These are phyloP conservation scores for Blastobotrys attinorum DNA, from an alignment of 805 yeast species.

Conservation along the genomic window DNA sequence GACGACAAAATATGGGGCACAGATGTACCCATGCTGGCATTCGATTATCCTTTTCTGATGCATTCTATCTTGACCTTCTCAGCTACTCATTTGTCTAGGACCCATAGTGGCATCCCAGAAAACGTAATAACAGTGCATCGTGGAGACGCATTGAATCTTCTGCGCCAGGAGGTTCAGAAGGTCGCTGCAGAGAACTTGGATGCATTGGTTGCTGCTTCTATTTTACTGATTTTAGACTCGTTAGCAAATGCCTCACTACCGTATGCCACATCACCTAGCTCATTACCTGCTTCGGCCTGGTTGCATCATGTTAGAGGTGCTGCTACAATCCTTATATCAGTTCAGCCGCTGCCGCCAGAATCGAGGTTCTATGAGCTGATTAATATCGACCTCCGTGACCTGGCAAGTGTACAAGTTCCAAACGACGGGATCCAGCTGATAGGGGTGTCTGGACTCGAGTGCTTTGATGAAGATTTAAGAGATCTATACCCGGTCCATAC, in stretches of 20 bases:
- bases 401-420: slow-evolving; percentile 47
- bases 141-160: slow-evolving; percentile 71
- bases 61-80: slow-evolving; percentile 85
- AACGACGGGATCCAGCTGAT: neutral
- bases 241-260: slow-evolving; percentile 71
- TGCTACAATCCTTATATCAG: slow-evolving; percentile 89
- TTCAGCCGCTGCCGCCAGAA: slow-evolving; percentile 78
- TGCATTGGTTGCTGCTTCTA: slow-evolving; percentile 86
- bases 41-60: slow-evolving; percentile 83
- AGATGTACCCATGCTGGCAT: slow-evolving; percentile 83
- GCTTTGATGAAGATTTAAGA: slow-evolving; percentile 78
- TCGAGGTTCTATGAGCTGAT: slow-evolving; percentile 62
- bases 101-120: slow-evolving; percentile 56
- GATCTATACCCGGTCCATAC: slow-evolving; percentile 82
- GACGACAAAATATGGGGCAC: slow-evolving; percentile 80
- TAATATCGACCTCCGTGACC: slow-evolving; percentile 82
- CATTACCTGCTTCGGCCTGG: slow-evolving; percentile 92
- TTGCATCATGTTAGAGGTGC: slow-evolving; percentile 95
- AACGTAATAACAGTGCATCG: slow-evolving; percentile 42
- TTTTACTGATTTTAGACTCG: slow-evolving; percentile 86
- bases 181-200: slow-evolving; percentile 75
- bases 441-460: slow-evolving; percentile 31
- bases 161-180: slow-evolving; percentile 79
- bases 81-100: slow-evolving; percentile 80
- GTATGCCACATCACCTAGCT: slow-evolving; percentile 35